Evolutionary conservation across 169 alveolate genomes (phyloP), one percentile per base, ranked within the genome.

Genomic region (Eimeria nieschulzi): DNA sequence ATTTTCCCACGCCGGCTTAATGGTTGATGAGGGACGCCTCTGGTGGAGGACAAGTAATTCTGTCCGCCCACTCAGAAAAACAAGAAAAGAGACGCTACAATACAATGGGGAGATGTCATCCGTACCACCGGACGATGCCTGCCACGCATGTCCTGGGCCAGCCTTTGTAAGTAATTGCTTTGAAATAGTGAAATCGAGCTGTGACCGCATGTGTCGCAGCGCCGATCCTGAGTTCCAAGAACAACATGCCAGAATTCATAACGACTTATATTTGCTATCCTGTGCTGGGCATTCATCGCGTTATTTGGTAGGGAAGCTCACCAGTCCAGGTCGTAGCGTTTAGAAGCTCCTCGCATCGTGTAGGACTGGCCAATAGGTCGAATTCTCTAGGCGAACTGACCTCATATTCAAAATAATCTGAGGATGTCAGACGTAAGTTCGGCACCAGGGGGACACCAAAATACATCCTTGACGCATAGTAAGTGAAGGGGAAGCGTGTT

Each of bases 271-370:
- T 2, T 39, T 53, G 17, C 23, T 7, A 33, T 33, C 46, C 46
- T 33, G 46, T 33, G 46, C 46, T 33, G 46, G 46, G 46, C 46
- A 33, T 13, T 5, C 59, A 75, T 17, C 68, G 23, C 17, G 68
- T 51, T 8, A 25, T 19, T 79, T 12, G 0, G 19, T n/a, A 59
- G 78, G 68, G n/a, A 8, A 63, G 66, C 90, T 25, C 39, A 82
- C 90, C 90, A 23, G 90, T 82, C 90, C 90, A 82, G 54, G 90
- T 82, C 23, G 90, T 82, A 9, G 90, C 55, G 78, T 82, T 82
- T 17, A 82, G 53, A 63, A 82, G 55, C 26, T 82, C 90, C 54
- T 82, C 90, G 78, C 90, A 82, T 12, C 64, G 90, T 46, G 78
- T 82, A 55, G 63, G 59, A 8, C 90, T 76, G 66, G 63, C 59